A percentile compares a stretch with the other conserved stretches of the same genome.
Conservation (phyloP, 2,329 filamentous ascomycete species). For the Periconia digitata region DNA sequence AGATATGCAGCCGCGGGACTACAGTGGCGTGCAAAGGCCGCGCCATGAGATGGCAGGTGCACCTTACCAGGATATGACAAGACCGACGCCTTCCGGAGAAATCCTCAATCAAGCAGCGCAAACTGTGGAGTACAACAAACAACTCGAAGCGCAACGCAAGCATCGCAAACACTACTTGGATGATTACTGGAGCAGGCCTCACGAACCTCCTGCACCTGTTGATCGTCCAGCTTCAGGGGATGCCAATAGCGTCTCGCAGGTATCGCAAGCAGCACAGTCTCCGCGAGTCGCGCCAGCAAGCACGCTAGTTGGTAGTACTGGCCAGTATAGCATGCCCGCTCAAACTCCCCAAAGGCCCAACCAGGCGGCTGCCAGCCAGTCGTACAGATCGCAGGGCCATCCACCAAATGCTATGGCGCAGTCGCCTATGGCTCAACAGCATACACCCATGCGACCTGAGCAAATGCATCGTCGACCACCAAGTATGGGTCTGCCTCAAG, state of each 20-base stretch:
- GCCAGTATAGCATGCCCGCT: conserved; percentile 60
- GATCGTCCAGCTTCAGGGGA: conserved; percentile 44
- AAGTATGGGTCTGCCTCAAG: conserved; percentile 48
- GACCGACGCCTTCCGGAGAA: conserved; percentile 74
- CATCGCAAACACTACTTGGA: conserved; percentile 80
- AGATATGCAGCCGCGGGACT: conserved; percentile 75
- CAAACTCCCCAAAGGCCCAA: conserved; percentile 60
- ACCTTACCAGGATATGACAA: conserved; percentile 79
- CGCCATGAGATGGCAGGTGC: conserved; percentile 87
- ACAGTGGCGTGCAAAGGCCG: conserved; percentile 78
- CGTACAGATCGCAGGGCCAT: conserved; percentile 72
- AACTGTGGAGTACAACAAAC: conserved; percentile 87
- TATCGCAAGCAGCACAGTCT: conserved; percentile 50
- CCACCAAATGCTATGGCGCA: conserved; percentile 72
- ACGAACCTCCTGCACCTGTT: conserved; percentile 69
- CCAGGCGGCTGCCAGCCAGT: conserved; percentile 64
- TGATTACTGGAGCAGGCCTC: conserved; percentile 78
- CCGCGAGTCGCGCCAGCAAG: conserved; percentile 61
- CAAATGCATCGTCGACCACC: conserved; percentile 70
- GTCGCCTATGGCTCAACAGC: conserved; percentile 71
- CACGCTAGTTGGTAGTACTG: conserved; percentile 53
- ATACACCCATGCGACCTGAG: conserved; percentile 59
- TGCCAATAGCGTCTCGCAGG: conserved; percentile 41
- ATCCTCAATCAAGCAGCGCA: conserved; percentile 84
- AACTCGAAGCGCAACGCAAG: conserved; percentile 75